Percentiles rank a stretch among this genome's conserved stretches.
These are phyloP conservation scores for Hypoxylon intermedium DNA, from an alignment of 495 filamentous ascomycete genomes.

Conservation along the genomic window DNA sequence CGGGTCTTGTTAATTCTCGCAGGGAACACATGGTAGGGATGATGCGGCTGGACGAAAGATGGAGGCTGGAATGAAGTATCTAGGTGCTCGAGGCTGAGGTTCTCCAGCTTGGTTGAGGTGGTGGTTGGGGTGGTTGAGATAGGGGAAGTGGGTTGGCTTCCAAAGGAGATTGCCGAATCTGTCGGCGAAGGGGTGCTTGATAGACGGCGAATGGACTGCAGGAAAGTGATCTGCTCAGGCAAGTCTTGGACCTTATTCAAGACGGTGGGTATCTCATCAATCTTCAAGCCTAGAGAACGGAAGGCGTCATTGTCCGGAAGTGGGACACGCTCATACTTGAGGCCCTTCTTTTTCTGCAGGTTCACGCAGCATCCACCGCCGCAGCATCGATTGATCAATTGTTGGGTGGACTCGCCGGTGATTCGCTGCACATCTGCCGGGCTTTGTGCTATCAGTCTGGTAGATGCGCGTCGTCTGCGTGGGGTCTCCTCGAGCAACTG, in stretches of 20 bases:
- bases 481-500: slow-evolving; percentile 37
- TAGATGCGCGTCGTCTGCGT: slow-evolving; percentile 75
- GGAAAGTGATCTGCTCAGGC: slow-evolving; percentile 74
- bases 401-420: slow-evolving; percentile 65
- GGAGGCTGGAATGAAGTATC: slow-evolving; percentile 72
- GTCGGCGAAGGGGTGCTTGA: slow-evolving; percentile 48
- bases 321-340: slow-evolving; percentile 63
- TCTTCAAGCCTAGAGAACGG: slow-evolving; percentile 73
- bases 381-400: slow-evolving; percentile 78
- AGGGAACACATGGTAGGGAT: slow-evolving; percentile 87
- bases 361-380: slow-evolving; percentile 91
- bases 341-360: slow-evolving; percentile 60
- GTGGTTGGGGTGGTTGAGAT: neutral
- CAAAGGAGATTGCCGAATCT: slow-evolving; percentile 46
- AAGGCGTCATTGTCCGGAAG: slow-evolving; percentile 88
- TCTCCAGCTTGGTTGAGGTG: slow-evolving; percentile 35
- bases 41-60: slow-evolving; percentile 91
- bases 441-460: slow-evolving; percentile 77
- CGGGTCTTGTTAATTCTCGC: slow-evolving; percentile 81
- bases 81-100: slow-evolving; percentile 48
- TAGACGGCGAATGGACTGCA: slow-evolving; percentile 57
- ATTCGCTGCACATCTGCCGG: slow-evolving; percentile 76
- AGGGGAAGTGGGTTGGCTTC: slow-evolving; percentile 15
- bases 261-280: slow-evolving; percentile 74
- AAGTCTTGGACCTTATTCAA: slow-evolving; percentile 73